Evolutionary conservation across 352 stramenopile species (phyloP), one percentile per base, ranked within the genome.

Genomic region (Phytopythium cucurbitacearum): DNA sequence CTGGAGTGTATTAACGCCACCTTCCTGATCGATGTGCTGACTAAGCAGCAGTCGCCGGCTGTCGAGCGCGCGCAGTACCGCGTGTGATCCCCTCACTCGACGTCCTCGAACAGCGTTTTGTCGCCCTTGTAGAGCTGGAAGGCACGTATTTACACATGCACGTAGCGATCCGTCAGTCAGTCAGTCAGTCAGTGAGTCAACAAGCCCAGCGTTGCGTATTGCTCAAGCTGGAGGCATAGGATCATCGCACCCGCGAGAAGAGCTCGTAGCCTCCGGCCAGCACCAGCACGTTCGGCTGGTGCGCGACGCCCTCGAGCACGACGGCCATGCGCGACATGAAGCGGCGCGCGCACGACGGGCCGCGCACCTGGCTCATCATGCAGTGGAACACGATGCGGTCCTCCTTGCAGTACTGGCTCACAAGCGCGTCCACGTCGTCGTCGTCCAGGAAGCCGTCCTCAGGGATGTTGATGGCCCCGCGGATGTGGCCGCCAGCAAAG

Each of bases 11-110:
- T 93, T 57, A 89, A 87, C 49, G 80, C 82, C 3, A 80, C 57
- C 36, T 93, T 95, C 47, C 67, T 95, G 33, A 90, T 95, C 67
- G 85, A 95, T 53, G 90, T 80, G 53, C 67, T 95, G 49, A 92
- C 85, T 32, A 95, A 93, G 64, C 72, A 92, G 57, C 85, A 91
- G 57, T 57, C 60, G 12, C 71, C 73, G 43, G 71, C 62, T 12
- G 74, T 80, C 11, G 67, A 72, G 48, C 62, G 69, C 8, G 60
- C 76, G 40, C 67, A 77, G 55, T 93, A 88, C 44, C 50, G 56
- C 40, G 47, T 89, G 50, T 88, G 80, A 53, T 16, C 43, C 15
- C 11, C 38, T 9, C 28, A 11, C 53, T 56, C 40, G 57, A 71
- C 62, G 57, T 65, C 61, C 47, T 77, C 67, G 40, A 80, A 71